Base-by-base conservation (phyloP, 2,329 filamentous ascomycete species). In the Xylaria sp. region DNA sequence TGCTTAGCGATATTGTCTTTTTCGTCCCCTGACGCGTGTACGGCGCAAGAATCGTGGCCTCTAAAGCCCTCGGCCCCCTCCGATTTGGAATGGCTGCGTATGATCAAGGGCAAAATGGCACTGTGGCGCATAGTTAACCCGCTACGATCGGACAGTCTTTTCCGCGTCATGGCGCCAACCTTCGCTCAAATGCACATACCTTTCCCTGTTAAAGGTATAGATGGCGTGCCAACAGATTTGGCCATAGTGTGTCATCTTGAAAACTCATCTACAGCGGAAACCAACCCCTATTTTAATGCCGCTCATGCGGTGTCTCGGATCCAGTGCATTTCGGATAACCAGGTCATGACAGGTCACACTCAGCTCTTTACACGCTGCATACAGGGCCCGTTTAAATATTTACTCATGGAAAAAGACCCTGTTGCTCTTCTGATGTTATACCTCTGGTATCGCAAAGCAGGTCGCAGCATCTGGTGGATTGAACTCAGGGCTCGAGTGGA, bases 401-500 rank as follows among this genome's bases (percentile, higher is more conserved):
- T 82, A 27, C 75, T 84, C 0, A 67, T 42, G 13, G 18, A 60
- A 3, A 81, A 65, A 13, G 81, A 84, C 42, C 78, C 82, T 2
- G 69, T 78, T 0, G 81, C 82, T 1, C 76, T 84, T 0, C 50
- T 83, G 59, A 44, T 84, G 42, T 69, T 84, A 0, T 82, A 82
- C 69, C 65, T 83, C 3, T 84, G 82, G 82, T 84, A 83, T 54
- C 73, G 75, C 23, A 83, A 82, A 72, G 76, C 78, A 63, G 59
- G 81, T 42, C 76, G 76, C 18, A 76, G 76, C 72, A 78, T 83
- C 69, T 84, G 82, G 82, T 84, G 81, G 81, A 79, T 84, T 67
- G 78, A 78, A 23, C 75, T 83, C 0, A 76, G 82, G 40, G 80
- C 81, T 1, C 77, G 77, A 60, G 77, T 84, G 42, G 83, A 84